phyloP scores from a whole-genome alignment of 2,329 filamentous ascomycete genomes.

The Nemania sp. region DNA sequence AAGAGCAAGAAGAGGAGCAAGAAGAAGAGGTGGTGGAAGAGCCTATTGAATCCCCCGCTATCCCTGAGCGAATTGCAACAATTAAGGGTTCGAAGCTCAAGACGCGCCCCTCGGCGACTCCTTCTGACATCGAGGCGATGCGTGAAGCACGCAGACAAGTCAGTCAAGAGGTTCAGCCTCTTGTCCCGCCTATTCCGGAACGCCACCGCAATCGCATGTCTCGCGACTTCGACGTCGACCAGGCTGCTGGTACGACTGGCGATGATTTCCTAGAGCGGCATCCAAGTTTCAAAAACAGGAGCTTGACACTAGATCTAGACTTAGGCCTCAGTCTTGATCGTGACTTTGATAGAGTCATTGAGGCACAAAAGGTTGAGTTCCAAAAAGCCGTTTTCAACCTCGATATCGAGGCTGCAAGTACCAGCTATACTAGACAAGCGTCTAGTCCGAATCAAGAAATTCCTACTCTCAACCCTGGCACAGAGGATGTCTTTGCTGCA shows the following conservation, averaged over 20 bases:
- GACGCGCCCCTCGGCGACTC: conserved; percentile 84
- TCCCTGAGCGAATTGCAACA: conserved; percentile 83
- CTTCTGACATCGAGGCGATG: conserved; percentile 82
- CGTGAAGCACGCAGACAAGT: conserved; percentile 83
- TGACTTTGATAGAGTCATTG: conserved; percentile 93
- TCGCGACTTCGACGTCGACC: conserved; percentile 48
- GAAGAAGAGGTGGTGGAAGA: conserved; percentile 11
- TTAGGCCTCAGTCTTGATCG: conserved; percentile 84
- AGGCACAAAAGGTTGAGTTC: conserved; percentile 90
- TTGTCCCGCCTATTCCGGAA: conserved; percentile 63
- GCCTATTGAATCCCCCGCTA: conserved; percentile 59
- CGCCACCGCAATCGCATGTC: conserved; percentile 61
- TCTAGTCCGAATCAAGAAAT: conserved; percentile 39
- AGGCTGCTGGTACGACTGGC: conserved; percentile 39
- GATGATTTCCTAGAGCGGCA: conserved; percentile 61
- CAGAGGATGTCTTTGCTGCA: conserved; percentile 26
- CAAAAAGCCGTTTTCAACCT: conserved; percentile 36
- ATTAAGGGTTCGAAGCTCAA: conserved; percentile 90
- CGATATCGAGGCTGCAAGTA: conserved; percentile 31
- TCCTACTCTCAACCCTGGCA: conserved; percentile 29
- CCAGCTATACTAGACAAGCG: conserved; percentile 50
- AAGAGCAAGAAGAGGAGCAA: conserved; percentile 44
- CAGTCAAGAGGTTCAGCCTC: conserved; percentile 68
- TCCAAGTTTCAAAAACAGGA: conserved; percentile 77
- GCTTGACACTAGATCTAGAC: conserved; percentile 80